Conservation (phyloP, 257 asterid species). For the Solanum acaule region DNA sequence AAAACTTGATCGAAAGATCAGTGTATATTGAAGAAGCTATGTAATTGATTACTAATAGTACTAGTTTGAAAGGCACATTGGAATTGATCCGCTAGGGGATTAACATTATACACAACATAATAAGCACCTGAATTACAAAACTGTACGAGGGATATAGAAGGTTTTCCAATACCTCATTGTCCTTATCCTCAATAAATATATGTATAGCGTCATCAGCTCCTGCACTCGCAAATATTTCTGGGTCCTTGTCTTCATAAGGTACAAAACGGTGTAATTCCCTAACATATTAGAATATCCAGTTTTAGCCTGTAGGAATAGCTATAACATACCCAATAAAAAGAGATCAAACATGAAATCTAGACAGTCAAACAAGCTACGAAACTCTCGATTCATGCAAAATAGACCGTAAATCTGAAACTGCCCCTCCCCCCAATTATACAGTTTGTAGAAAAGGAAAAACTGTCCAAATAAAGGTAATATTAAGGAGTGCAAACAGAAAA, state of each 20-base stretch:
- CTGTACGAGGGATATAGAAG: background rate
- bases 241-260: background rate
- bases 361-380: background rate
- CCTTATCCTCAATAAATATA: slow-evolving; percentile 57
- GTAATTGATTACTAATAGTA: background rate
- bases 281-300: slow-evolving; percentile 8
- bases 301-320: background rate
- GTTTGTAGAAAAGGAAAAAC: background rate
- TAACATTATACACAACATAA: background rate
- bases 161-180: slow-evolving; percentile 36
- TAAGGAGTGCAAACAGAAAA: background rate
- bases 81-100: background rate
- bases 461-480: background rate
- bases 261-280: slow-evolving; percentile 23
- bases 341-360: background rate
- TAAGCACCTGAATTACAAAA: background rate
- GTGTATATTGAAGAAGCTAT: background rate
- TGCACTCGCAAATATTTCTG: slow-evolving; percentile 55
- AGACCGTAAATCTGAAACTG: background rate
- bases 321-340: background rate
- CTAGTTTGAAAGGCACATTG: background rate
- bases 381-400: background rate
- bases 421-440: background rate
- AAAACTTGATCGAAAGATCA: background rate
- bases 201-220: slow-evolving; percentile 92